Conservation (phyloP, 495 filamentous ascomycete species). For the Hyaloscypha finlandica region DNA sequence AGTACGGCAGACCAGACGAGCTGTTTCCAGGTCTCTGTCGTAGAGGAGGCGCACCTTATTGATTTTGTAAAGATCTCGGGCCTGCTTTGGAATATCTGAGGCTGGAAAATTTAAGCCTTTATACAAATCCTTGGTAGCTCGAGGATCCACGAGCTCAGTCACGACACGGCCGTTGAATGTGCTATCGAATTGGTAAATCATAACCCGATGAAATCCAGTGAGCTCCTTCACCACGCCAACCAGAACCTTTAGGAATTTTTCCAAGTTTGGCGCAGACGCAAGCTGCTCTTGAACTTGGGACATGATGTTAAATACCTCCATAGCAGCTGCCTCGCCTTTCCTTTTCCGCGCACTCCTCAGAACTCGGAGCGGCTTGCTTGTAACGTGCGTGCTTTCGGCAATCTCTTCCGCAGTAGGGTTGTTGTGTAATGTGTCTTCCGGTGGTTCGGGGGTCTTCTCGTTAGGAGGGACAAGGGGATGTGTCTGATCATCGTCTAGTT, state of each 20-base stretch:
- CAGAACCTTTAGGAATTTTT: slow-evolving; percentile 68
- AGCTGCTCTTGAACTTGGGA: slow-evolving; percentile 82
- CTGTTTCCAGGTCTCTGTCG: slow-evolving; percentile 72
- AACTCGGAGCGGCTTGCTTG: slow-evolving; percentile 76
- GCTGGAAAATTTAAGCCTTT: slow-evolving; percentile 91
- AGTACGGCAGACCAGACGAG: slow-evolving; percentile 80
- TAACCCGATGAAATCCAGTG: slow-evolving; percentile 89
- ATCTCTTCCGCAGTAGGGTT: slow-evolving; percentile 73
- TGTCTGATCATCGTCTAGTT: slow-evolving; percentile 76
- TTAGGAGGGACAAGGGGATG: slow-evolving; percentile 67
- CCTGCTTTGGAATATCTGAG: slow-evolving; percentile 87
- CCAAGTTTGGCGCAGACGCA: slow-evolving; percentile 65
- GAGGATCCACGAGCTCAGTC: slow-evolving; percentile 80
- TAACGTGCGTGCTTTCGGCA: slow-evolving; percentile 68
- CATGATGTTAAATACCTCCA: slow-evolving; percentile 95
- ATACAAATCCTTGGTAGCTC: slow-evolving; percentile 81
- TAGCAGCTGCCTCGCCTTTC: slow-evolving; percentile 81
- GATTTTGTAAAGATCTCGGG: slow-evolving; percentile 76
- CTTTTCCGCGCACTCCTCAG: slow-evolving; percentile 75
- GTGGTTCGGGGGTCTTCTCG: slow-evolving; percentile 55
- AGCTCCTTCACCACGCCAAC: slow-evolving; percentile 84
- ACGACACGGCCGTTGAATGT: slow-evolving; percentile 84
- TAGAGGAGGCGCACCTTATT: slow-evolving; percentile 81
- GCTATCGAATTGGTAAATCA: slow-evolving; percentile 92
- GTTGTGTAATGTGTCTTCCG: slow-evolving; percentile 73